A percentile compares a stretch with the other conserved stretches of the same genome.
Evolutionary conservation across 2,329 filamentous ascomycete species (phyloP).

Genomic region (Byssothecium circinans): DNA sequence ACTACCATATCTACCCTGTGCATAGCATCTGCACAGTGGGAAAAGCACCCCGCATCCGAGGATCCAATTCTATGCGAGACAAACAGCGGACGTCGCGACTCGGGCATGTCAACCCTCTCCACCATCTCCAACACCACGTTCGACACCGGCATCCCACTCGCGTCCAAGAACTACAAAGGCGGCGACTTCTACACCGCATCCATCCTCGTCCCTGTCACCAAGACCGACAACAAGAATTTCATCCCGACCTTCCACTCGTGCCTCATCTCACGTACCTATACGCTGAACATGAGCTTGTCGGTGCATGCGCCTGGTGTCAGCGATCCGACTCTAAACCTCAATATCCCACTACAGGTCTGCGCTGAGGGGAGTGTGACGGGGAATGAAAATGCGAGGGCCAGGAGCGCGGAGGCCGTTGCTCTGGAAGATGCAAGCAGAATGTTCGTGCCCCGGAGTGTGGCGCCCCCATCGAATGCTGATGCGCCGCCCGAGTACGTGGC

Average conservation of each 20-base stretch:
- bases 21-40: conserved; percentile 61
- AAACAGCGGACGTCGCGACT: conserved; percentile 43
- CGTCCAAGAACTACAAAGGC: conserved; percentile 48
- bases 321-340: conserved; percentile 41
- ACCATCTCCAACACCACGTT: conserved; percentile 20
- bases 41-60: conserved; percentile 45
- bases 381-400: conserved; percentile 34
- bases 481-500: conserved; percentile 34
- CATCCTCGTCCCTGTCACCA: conserved; percentile 64
- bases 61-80: conserved; percentile 29
- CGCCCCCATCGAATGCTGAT: conserved; percentile 7
- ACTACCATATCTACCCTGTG: conserved; percentile 58
- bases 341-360: conserved; percentile 51
- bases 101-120: conserved; percentile 43
- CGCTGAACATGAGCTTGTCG: conserved; percentile 61
- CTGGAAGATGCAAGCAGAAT: conserved; percentile 34
- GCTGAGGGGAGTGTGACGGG: conserved; percentile 40
- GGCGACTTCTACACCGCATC: conserved; percentile 61
- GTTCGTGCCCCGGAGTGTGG: conserved; percentile 40
- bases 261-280: conserved; percentile 65
- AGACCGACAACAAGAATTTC: conserved; percentile 63
- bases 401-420: conserved; percentile 31
- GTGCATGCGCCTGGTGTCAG: conserved; percentile 49
- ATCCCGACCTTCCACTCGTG: conserved; percentile 72
- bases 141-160: conserved; percentile 34